A percentile compares a stretch with the other conserved stretches of the same genome.
These are phyloP conservation scores for Oidium heveae DNA, from an alignment of 2,329 filamentous ascomycete genomes.

Conservation along the genomic window DNA sequence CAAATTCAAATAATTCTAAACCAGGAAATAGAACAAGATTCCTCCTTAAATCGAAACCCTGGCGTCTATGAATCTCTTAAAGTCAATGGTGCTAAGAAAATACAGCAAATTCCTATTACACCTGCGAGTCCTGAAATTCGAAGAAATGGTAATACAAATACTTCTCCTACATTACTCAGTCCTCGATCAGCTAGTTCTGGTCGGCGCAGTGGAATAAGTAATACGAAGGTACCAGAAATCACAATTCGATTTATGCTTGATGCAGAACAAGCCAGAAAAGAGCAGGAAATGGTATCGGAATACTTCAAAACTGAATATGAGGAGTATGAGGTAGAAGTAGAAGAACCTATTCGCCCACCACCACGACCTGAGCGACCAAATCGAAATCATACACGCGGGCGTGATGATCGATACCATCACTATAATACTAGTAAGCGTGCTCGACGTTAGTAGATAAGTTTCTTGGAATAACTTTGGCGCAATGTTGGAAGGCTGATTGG, in stretches of 20 bases:
- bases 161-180: constrained; percentile 12
- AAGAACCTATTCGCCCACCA: constrained; percentile 22
- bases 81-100: constrained; percentile 13
- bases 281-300: constrained; percentile 38
- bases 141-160: constrained; percentile 10
- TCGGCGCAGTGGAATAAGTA: constrained; percentile 3
- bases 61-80: constrained; percentile 23
- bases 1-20: constrained; percentile 71
- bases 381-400: background rate
- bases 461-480: no score
- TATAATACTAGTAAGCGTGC: background rate
- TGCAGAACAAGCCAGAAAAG: constrained; percentile 43
- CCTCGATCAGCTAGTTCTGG: constrained; percentile 12
- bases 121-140: constrained; percentile 14
- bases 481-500: no score
- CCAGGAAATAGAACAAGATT: constrained; percentile 42
- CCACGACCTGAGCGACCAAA: constrained; percentile 5
- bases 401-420: background rate
- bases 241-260: constrained; percentile 83
- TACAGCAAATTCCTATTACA: constrained; percentile 14
- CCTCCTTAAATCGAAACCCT: constrained; percentile 36
- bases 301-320: constrained; percentile 54
- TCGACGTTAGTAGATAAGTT: background rate
- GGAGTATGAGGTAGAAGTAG: constrained; percentile 54
- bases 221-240: constrained; percentile 26